phyloP scores from a whole-genome alignment of 495 filamentous ascomycete genomes.

The Penicillium crystallinum region DNA sequence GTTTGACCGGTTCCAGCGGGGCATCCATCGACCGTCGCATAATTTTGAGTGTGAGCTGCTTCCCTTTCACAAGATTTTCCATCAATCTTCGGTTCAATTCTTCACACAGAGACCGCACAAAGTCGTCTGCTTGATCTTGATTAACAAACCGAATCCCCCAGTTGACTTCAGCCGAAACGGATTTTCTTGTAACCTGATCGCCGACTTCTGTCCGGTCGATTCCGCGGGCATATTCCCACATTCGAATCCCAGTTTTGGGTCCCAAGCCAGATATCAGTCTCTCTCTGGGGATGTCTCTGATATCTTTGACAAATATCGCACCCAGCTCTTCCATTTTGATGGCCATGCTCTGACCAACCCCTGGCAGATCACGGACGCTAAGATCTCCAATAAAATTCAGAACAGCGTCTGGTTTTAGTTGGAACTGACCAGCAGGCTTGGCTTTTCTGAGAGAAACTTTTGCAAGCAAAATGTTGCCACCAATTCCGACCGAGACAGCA shows the following conservation, averaged over 20 bases:
- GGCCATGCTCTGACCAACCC: constrained; percentile 80
- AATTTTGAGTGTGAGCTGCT: constrained; percentile 85
- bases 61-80: constrained; percentile 79
- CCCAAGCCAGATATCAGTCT: constrained; percentile 66
- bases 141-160: constrained; percentile 95
- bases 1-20: constrained; percentile 87
- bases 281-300: constrained; percentile 70
- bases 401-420: constrained; percentile 74
- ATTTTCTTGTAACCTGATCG: constrained; percentile 74
- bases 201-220: constrained; percentile 86
- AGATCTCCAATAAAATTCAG: constrained; percentile 70
- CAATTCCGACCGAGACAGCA: constrained; percentile 90
- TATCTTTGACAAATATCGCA: constrained; percentile 73
- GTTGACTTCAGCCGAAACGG: constrained; percentile 92
- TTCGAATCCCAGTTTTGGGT: constrained; percentile 85
- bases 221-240: constrained; percentile 87
- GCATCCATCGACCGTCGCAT: constrained; percentile 83
- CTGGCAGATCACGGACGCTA: constrained; percentile 74
- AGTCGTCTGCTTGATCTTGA: constrained; percentile 85
- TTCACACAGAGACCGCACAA: constrained; percentile 72
- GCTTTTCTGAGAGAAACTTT: constrained; percentile 88
- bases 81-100: constrained; percentile 76
- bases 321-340: constrained; percentile 84
- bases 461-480: constrained; percentile 82
- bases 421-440: constrained; percentile 90